Conservation (phyloP, 2,329 filamentous ascomycete genomes). For the Clonostachys rosea region DNA sequence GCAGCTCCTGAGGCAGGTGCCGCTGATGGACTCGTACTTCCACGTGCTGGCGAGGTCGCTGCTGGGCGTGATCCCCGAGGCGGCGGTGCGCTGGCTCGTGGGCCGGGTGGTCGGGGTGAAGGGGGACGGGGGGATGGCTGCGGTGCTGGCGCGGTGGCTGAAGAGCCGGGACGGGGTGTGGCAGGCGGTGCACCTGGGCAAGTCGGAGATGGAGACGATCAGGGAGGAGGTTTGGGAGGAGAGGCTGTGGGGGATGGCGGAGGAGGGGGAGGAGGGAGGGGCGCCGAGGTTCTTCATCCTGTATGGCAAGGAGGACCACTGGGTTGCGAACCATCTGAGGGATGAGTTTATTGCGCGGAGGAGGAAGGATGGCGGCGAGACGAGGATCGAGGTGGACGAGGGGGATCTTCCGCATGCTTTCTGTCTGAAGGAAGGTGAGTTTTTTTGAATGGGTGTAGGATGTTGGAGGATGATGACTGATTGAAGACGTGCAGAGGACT, state of each 20-base stretch:
- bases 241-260: conserved; percentile 47
- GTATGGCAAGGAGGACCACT: conserved; percentile 56
- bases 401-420: conserved; percentile 56
- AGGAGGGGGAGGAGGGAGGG: conserved; percentile 2
- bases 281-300: conserved; percentile 52
- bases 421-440: conserved; percentile 37
- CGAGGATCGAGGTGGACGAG: conserved; percentile 49
- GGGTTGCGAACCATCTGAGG: conserved; percentile 52
- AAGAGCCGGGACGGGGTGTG: conserved; percentile 51
- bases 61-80: conserved; percentile 33
- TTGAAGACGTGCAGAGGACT: no score
- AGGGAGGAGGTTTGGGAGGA: conserved; percentile 54
- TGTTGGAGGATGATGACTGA: no score
- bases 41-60: conserved; percentile 33
- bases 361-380: conserved; percentile 28
- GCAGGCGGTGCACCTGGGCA: conserved; percentile 54
- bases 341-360: conserved; percentile 49
- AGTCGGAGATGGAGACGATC: conserved; percentile 57
- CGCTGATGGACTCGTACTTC: conserved; percentile 32
- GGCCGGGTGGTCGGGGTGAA: conserved; percentile 36
- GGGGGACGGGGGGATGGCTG: conserved; percentile 23
- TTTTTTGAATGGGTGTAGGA: not conserved
- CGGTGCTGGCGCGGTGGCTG: conserved; percentile 36
- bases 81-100: conserved; percentile 36
- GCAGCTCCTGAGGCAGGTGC: conserved; percentile 29